Evolutionary conservation across 768 basidiomycete genomes (phyloP), one percentile per base, ranked within the genome.

Genomic region (Lactarius sanguifluus): DNA sequence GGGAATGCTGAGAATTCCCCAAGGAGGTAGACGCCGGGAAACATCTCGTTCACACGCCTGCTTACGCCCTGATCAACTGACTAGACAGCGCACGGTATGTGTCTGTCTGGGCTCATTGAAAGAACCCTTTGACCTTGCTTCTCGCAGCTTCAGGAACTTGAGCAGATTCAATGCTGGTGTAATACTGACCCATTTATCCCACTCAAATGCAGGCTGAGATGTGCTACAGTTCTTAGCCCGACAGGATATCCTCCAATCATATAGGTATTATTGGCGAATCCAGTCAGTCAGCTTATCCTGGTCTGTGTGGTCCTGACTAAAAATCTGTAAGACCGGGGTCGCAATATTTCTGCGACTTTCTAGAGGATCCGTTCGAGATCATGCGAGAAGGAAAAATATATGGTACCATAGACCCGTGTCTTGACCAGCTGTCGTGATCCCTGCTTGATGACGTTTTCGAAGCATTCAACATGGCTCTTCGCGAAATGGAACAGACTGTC

Each of bases 121-220:
- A n/a, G n/a, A 16, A 16, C 8, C 23, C 20, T 57, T 23, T 38
- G 32, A 34, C 38, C 36, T 16, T n/a, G 57, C n/a, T 32, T 61
- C 30, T 61, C 57, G 40, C 69, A 88, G 85, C 20, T 95, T 96
- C 73, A 86, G 94, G 47, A 94, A 95, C 71, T 94, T 96, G 95
- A 96, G 94, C 77, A 85, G 95, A 15, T 97, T 88, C 78, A 92
- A 94, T 77, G 93, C 91, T 56, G 93, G 92, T 36, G 91, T 92
- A 76, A 70, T 86, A 47, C 36, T 38, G 12, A n/a, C 10, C 15
- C 10, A n/a, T 36, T n/a, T 25, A 25, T 13, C 34, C 36, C 18
- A 10, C 23, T 59, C 25, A n/a, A 28, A 41, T 50, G 43, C 10
- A 20, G 56, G 54, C n/a, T 55, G n/a, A 55, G 32, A n/a, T 15